Evolutionary conservation across 441 rosid genomes (phyloP), one percentile per base, ranked within the genome.

Genomic region (Corymbia calophylla): DNA sequence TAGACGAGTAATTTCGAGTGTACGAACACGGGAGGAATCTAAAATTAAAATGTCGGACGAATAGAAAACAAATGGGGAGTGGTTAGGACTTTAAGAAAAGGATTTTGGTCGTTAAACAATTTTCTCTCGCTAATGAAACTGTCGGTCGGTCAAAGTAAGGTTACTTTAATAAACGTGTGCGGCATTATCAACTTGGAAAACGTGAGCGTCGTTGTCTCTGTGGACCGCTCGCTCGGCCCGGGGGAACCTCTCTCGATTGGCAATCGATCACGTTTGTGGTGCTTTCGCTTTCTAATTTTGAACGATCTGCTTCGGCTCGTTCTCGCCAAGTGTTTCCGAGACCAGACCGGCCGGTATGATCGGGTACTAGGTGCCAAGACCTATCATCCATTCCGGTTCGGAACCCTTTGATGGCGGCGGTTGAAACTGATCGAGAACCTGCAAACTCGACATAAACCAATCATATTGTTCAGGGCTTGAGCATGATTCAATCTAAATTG

Each of bases 391-490:
- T 58, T 8, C 29, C 3, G 1, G 0, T 58, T 58, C 10, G 64
- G 25, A 25, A 58, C 9, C 15, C 18, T 62, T 62, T 62, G 4
- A 29, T 0, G 2, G n/a, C 29, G 18, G 32, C 2, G 0, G 4
- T 31, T 1, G 1, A 31, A 66, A 66, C 21, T 10, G 5, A 66
- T 2, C 6, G 0, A 66, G 73, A 66, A 4, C 39, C 1, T 66
- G 8, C 7, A 62, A 2, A 9, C 31, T 19, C 73, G 31, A 66
- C 3, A 16, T 8, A 31, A 5, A 31, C 3, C 10, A 7, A 31
- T 66, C 73, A 31, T 16, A 16, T 9, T 5, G 12, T 58, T 58
- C 13, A 25, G 12, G 27, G n/a, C 64, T 27, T 11, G 29, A 58
- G 27, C 9, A 62, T 62, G 29, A 62, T 29, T 62, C 18, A 8